Percentiles rank a stretch among this genome's conserved stretches.
phyloP scores from a whole-genome alignment of 2,329 filamentous ascomycete species.

The Stachybotrys chartarum region DNA sequence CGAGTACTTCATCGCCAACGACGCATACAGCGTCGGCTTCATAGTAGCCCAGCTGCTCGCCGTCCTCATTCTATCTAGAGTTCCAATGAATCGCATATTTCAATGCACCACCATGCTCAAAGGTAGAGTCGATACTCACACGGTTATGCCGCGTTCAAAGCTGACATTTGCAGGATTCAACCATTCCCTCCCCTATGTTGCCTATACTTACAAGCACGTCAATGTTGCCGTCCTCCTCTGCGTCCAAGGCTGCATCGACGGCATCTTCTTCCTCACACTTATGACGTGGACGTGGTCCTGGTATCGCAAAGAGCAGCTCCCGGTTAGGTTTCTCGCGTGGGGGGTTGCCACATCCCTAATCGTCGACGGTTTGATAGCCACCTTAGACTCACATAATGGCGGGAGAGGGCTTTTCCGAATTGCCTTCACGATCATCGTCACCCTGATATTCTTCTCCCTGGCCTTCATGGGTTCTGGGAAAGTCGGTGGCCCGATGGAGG shows the following conservation, averaged over 20 bases:
- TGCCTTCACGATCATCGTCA: neutral
- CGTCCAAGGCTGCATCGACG: neutral
- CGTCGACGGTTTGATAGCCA: neutral
- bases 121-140: neutral
- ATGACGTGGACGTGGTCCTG: neutral
- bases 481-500: slow-evolving; percentile 1
- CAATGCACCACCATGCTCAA: neutral
- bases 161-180: neutral
- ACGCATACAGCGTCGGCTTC: neutral
- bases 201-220: neutral
- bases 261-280: neutral
- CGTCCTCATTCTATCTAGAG: neutral
- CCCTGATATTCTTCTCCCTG: neutral
- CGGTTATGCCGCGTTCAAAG: neutral
- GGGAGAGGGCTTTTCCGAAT: neutral
- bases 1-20: neutral
- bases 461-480: neutral
- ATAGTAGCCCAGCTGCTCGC: neutral
- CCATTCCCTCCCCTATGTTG: neutral
- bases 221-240: neutral
- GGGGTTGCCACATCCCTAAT: neutral
- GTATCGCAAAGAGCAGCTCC: neutral
- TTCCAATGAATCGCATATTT: neutral
- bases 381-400: neutral
- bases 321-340: neutral